These are phyloP conservation scores for Salvia sclarea DNA, from an alignment of 305 asterid genomes.

Conservation along the genomic window DNA sequence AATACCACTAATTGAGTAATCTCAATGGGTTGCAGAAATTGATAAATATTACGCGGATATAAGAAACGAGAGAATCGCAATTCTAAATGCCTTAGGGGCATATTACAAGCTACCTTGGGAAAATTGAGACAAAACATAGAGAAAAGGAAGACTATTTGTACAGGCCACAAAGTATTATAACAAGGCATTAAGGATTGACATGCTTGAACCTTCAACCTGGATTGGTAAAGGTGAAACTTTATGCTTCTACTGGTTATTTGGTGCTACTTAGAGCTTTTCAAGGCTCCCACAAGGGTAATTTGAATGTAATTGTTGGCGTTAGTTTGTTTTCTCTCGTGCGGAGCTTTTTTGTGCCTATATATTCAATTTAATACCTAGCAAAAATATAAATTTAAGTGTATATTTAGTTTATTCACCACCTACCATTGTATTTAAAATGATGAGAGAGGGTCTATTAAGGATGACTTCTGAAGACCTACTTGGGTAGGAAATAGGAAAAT, in stretches of 20 bases:
- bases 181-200: constrained; percentile 96
- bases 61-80: constrained; percentile 93
- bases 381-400: not conserved
- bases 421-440: constrained; percentile 11
- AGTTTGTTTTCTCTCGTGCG: not conserved
- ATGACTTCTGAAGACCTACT: not conserved
- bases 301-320: constrained; percentile 18
- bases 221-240: constrained; percentile 82
- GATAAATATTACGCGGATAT: constrained; percentile 98
- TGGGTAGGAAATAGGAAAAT: not conserved
- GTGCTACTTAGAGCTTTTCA: constrained; percentile 1
- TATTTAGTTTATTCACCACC: too few species aligned
- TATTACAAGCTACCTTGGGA: constrained; percentile 91
- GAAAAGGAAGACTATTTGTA: constrained; percentile 89
- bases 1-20: constrained; percentile 10
- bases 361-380: constrained; percentile 15
- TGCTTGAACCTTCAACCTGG: constrained; percentile 99
- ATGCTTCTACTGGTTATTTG: constrained; percentile 12
- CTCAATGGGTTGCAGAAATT: constrained; percentile 65
- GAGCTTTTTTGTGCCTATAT: not conserved
- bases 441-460: not conserved
- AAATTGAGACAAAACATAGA: constrained; percentile 77
- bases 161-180: constrained; percentile 94
- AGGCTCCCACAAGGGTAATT: constrained; percentile 7
- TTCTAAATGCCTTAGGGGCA: constrained; percentile 94